Conservation (phyloP, 331 rosid genomes). For the Acacia concinna region DNA sequence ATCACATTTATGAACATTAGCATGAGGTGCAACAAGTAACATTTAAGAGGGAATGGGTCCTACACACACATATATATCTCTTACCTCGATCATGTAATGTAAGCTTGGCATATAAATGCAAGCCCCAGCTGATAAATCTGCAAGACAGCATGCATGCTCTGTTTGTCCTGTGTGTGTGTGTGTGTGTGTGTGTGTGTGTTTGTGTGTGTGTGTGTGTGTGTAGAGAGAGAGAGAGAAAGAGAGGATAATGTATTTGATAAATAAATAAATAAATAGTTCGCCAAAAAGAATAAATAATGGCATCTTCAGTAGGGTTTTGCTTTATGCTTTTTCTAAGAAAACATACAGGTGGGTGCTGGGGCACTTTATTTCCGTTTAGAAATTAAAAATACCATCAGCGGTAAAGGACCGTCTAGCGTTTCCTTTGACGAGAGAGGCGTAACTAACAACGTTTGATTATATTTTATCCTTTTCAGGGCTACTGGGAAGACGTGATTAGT, state of each 20-base stretch:
- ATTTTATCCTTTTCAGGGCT: conserved; percentile 10
- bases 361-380: background rate
- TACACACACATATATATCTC: background rate
- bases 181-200: no score
- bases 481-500: background rate
- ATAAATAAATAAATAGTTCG: background rate
- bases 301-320: background rate
- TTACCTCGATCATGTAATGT: background rate
- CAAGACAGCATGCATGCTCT: background rate
- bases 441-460: background rate
- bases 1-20: background rate
- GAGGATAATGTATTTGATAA: background rate
- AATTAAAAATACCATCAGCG: background rate
- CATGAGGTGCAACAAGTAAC: background rate
- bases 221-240: no score
- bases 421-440: background rate
- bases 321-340: background rate
- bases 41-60: background rate
- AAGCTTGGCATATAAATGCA: background rate
- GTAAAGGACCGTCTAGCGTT: background rate
- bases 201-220: no score
- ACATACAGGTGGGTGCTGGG: background rate
- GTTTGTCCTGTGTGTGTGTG: background rate
- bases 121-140: background rate
- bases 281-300: background rate